Evolutionary conservation across 2,329 filamentous ascomycete species (phyloP).

Genomic region (Lachnellula hyalina): DNA sequence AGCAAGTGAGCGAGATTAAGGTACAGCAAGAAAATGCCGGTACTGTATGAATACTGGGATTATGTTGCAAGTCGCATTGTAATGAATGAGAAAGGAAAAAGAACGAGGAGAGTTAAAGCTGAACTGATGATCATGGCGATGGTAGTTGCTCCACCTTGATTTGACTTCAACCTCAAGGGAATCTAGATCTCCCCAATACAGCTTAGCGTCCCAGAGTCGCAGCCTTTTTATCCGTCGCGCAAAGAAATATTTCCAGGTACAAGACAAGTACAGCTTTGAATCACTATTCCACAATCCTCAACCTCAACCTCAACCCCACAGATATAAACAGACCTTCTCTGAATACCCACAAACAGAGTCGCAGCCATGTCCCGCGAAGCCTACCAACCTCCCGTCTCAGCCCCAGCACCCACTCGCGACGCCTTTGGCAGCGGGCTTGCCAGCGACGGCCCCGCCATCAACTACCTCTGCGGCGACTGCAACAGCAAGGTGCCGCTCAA

Average conservation of each 20-base stretch:
- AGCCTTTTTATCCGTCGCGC: too few relatives aligned
- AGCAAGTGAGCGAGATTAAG: not conserved
- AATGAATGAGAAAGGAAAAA: not conserved
- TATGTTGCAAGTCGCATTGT: not conserved
- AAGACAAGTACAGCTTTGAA: not conserved
- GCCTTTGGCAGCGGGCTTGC: constrained; percentile 26
- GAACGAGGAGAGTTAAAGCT: not conserved
- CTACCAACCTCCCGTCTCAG: constrained; percentile 65
- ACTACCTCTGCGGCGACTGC: constrained; percentile 80
- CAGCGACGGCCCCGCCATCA: constrained; percentile 51
- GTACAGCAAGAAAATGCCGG: not conserved
- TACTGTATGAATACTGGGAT: not conserved
- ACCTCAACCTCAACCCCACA: not conserved
- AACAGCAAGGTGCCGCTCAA: constrained; percentile 70
- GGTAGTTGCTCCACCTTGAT: not conserved
- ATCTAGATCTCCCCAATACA: too few relatives aligned
- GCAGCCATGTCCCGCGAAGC: constrained; percentile 64
- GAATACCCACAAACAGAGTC: not conserved
- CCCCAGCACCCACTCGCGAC: constrained; percentile 34
- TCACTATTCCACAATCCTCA: not conserved
- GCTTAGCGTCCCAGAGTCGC: too few relatives aligned
- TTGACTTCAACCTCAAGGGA: too few relatives aligned
- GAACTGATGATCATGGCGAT: not conserved
- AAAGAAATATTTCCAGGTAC: too few relatives aligned
- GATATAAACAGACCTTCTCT: too few relatives aligned